Evolutionary conservation across 2,329 filamentous ascomycete genomes (phyloP), one percentile per base, ranked within the genome.

Genomic region (Arthrobotrys entomopaga): DNA sequence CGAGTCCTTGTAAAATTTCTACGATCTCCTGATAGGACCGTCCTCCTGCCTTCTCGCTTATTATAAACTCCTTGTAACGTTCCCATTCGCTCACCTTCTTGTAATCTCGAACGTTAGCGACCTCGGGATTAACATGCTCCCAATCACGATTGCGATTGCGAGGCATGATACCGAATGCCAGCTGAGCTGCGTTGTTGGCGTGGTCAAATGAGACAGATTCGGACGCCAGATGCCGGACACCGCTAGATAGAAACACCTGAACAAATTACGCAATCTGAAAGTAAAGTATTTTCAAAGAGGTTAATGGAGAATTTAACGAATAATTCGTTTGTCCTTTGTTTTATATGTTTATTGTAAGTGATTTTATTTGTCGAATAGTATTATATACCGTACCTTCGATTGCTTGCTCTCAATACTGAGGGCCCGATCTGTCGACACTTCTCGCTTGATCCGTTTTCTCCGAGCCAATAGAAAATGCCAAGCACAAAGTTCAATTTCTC

Each of bases 401-500:
- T 2, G 48, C 16, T 20, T 50, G n/a, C n/a, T 50, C 7, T 20
- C 20, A n/a, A n/a, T n/a, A n/a, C n/a, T n/a, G n/a, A n/a, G n/a
- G n/a, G n/a, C n/a, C n/a, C n/a, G n/a, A n/a, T n/a, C n/a, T n/a
- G n/a, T n/a, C 48, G 48, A 16, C 48, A 2, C 10, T 50, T 50
- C 6, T 3, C n/a, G 1, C 10, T 50, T 19, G 7, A 22, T 22
- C 11, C 11, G 20, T 7, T 20, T 10, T 2, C 16, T 1, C 13
- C 16, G 20, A 24, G 20, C 56, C 56, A 59, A 59, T 59, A 15
- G 19, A 16, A 48, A 19, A 24, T 20, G 56, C 40, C 56, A 48
- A 48, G 56, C 26, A 59, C 29, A 60, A 67, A 67, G 56, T 67
- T 48, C 22, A 60, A 60, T 60, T 59, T 19, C 56, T 46, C 7